These are phyloP conservation scores for Daldinia vernicosa DNA, from an alignment of 495 filamentous ascomycete genomes.

Conservation along the genomic window DNA sequence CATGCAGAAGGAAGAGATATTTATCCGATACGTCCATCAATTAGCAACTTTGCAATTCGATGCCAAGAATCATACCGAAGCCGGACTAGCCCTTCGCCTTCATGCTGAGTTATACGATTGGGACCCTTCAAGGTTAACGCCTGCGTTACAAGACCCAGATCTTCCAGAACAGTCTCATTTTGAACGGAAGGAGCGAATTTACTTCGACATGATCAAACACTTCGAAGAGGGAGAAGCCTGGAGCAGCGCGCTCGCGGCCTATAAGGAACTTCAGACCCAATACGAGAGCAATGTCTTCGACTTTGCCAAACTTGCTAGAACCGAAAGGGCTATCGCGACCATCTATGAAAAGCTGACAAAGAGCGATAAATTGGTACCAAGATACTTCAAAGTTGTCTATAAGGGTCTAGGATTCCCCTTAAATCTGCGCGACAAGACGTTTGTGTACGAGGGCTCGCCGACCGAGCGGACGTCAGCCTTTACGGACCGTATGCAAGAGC, in stretches of 20 bases:
- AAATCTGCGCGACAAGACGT: slow-evolving; percentile 86
- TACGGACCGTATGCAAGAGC: slow-evolving; percentile 90
- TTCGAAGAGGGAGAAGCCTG: slow-evolving; percentile 94
- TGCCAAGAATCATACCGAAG: slow-evolving; percentile 84
- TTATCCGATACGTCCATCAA: slow-evolving; percentile 95
- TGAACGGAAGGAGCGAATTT: slow-evolving; percentile 90
- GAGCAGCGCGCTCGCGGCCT: slow-evolving; percentile 88
- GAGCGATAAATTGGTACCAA: slow-evolving; percentile 76
- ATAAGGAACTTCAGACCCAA: slow-evolving; percentile 87
- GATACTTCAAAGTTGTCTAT: slow-evolving; percentile 93
- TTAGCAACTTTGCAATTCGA: slow-evolving; percentile 80
- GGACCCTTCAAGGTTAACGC: slow-evolving; percentile 76
- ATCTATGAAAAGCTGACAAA: slow-evolving; percentile 89
- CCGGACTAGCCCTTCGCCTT: slow-evolving; percentile 86
- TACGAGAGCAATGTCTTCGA: slow-evolving; percentile 92
- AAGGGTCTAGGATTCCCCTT: slow-evolving; percentile 89
- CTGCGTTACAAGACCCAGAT: slow-evolving; percentile 73
- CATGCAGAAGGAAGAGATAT: slow-evolving; percentile 97
- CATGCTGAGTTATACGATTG: slow-evolving; percentile 95
- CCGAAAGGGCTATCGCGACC: slow-evolving; percentile 89
- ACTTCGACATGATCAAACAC: slow-evolving; percentile 92
- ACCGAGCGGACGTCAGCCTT: slow-evolving; percentile 82
- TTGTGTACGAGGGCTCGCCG: slow-evolving; percentile 84
- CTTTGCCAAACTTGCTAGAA: slow-evolving; percentile 87
- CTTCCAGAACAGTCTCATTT: slow-evolving; percentile 89